Conservation (phyloP, 2,329 filamentous ascomycete genomes). For the Neonectria magnoliae region DNA sequence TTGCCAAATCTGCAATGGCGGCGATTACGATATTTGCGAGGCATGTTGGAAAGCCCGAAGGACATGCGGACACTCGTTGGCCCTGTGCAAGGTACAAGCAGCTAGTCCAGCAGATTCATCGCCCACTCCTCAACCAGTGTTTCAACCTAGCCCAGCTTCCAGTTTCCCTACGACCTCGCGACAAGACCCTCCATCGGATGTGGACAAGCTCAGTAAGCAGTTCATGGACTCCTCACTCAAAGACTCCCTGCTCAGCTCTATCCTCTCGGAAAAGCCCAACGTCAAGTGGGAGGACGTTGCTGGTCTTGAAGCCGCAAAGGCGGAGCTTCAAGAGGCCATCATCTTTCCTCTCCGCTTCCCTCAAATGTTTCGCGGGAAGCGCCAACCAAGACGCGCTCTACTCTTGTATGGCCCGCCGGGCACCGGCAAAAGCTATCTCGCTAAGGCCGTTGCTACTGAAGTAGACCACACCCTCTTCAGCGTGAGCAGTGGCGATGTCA, state of each 20-base stretch:
- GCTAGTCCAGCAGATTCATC: background rate
- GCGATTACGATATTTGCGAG: slow-evolving; percentile 23
- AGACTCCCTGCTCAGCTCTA: slow-evolving; percentile 12
- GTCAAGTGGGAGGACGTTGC: slow-evolving; percentile 23
- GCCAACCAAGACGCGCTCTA: slow-evolving; percentile 14
- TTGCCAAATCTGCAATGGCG: slow-evolving; percentile 13
- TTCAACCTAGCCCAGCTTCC: background rate
- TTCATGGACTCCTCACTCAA: slow-evolving; percentile 17
- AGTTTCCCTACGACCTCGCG: background rate
- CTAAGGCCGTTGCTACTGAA: slow-evolving; percentile 24
- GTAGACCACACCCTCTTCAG: slow-evolving; percentile 18
- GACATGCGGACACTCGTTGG: slow-evolving; percentile 7
- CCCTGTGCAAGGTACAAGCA: slow-evolving; percentile 1
- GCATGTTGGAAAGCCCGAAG: slow-evolving; percentile 12
- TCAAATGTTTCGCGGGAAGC: slow-evolving; percentile 24
- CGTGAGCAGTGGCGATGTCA: slow-evolving; percentile 18
- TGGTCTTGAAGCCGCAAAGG: slow-evolving; percentile 20
- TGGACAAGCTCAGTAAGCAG: slow-evolving; percentile 17
- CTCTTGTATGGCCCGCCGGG: slow-evolving; percentile 22
- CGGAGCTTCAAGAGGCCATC: slow-evolving; percentile 24
- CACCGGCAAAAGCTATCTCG: slow-evolving; percentile 25
- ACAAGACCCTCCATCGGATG: background rate
- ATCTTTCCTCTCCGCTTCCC: slow-evolving; percentile 25
- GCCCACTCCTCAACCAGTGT: background rate
- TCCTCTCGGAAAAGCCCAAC: slow-evolving; percentile 22